Evolutionary conservation across 2,329 filamentous ascomycete species (phyloP).

Genomic region (Trichoderma sp.): DNA sequence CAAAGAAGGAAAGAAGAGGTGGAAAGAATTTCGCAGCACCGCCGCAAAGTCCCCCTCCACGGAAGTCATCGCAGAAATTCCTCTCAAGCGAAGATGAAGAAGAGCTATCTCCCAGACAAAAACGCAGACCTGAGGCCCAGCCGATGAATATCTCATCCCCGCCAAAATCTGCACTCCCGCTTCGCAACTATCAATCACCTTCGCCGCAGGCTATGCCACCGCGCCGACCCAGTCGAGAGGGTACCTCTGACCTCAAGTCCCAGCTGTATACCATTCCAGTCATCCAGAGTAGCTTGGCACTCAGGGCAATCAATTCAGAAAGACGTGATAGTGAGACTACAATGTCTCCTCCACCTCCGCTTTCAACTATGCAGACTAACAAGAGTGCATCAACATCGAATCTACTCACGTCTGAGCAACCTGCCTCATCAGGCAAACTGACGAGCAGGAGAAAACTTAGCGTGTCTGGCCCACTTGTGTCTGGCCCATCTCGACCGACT

Average conservation of each 20-base stretch:
- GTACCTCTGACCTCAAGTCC: slow-evolving; percentile 59
- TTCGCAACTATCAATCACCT: slow-evolving; percentile 27
- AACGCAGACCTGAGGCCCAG: slow-evolving; percentile 30
- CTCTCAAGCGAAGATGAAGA: slow-evolving; percentile 37
- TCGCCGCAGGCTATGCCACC: slow-evolving; percentile 45
- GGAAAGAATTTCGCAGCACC: slow-evolving; percentile 44
- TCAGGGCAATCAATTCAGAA: slow-evolving; percentile 45
- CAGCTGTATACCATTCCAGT: slow-evolving; percentile 52
- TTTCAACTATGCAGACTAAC: slow-evolving; percentile 32
- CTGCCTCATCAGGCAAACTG: slow-evolving; percentile 14
- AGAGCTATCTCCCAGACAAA: slow-evolving; percentile 40
- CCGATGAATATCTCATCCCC: slow-evolving; percentile 34
- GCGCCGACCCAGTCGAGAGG: slow-evolving; percentile 64
- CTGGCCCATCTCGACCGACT: slow-evolving; percentile 26
- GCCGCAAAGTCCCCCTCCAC: slow-evolving; percentile 59
- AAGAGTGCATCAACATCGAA: slow-evolving; percentile 35
- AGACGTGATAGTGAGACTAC: slow-evolving; percentile 44
- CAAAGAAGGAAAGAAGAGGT: slow-evolving; percentile 42
- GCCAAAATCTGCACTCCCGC: slow-evolving; percentile 30
- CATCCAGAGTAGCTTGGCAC: slow-evolving; percentile 61
- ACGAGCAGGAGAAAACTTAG: slow-evolving; percentile 25
- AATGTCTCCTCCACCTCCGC: slow-evolving; percentile 34
- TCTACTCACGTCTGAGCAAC: slow-evolving; percentile 27
- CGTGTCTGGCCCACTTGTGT: slow-evolving; percentile 22
- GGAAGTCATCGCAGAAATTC: slow-evolving; percentile 60